A percentile compares a stretch with the other conserved stretches of the same genome.
Conservation (phyloP, 805 yeast species). For the Torulaspora quercuum region DNA sequence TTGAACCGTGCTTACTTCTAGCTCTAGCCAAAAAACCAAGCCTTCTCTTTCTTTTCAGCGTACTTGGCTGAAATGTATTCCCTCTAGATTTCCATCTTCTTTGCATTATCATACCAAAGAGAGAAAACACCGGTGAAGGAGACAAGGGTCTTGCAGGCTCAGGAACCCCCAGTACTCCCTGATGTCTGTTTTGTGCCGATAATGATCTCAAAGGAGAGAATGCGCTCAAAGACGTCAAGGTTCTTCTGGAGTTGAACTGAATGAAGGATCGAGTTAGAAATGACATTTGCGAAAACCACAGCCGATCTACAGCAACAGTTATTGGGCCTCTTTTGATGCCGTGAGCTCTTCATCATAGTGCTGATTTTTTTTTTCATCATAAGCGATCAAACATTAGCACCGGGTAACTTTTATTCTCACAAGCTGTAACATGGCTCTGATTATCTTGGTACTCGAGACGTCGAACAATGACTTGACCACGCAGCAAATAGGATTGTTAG, state of each 20-base stretch:
- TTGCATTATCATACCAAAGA: constrained; percentile 23
- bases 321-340: no score
- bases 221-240: constrained; percentile 17
- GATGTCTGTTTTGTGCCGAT: constrained; percentile 10
- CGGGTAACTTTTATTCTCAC: no score
- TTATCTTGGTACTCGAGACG: no score
- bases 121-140: constrained; percentile 8
- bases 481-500: no score
- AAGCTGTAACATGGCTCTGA: no score
- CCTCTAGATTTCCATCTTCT: constrained; percentile 84
- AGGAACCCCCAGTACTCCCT: constrained; percentile 8
- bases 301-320: no score
- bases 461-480: no score
- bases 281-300: constrained; percentile 17
- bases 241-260: constrained; percentile 18
- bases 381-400: not conserved
- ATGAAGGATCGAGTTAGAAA: constrained; percentile 15
- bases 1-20: constrained; percentile 70
- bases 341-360: no score
- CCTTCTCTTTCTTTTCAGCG: constrained; percentile 82
- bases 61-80: constrained; percentile 91
- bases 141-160: constrained; percentile 14
- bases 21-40: constrained; percentile 86
- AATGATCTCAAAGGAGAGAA: constrained; percentile 23
- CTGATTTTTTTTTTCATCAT: constrained; percentile 1